Evolutionary conservation across 495 filamentous ascomycete species (phyloP), one percentile per base, ranked within the genome.

Genomic region (Massariosphaeria phaeospora): DNA sequence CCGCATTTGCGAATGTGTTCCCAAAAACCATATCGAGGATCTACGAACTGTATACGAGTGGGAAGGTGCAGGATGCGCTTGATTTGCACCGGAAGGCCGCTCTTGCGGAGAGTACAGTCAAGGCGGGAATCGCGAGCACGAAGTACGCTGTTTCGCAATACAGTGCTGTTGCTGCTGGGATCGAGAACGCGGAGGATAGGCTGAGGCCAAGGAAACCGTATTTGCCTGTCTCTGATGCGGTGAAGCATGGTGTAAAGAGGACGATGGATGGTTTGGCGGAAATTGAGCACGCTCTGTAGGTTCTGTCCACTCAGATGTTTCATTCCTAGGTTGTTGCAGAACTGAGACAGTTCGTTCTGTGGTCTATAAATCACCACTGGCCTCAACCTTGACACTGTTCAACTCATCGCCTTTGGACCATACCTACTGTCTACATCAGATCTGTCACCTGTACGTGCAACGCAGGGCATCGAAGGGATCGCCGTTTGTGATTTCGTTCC

Each of bases 1-100:
- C 79, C 0, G 84, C 80, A 3, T 84, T 86, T 63, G 80, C 70
- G 45, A 86, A 85, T 64, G 76, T 84, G 31, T 81, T 84, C 41
- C 84, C 82, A 1, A 76, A 75, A 61, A 72, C 73, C 1, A 68
- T 79, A 18, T 70, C 72, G 8, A 65, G 65, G 50, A 70, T 84
- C 12, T 86, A 81, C 65, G 66, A 75, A 12, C 64, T 82, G 1
- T 83, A 73, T 61, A 67, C 61, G 46, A 61, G 64, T 25, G 79
- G 79, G 6, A 76, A 75, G 64, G 55, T 67, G 13, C 63, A 70
- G 2, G 79, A 83, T 56, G 82, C 81, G 30, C 35, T 84, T 52
- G 68, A 67, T 53, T 54, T 84, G 57, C 82, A 84, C 55, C 65
- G 71, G 40, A 77, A 72, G 48, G 69, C 73, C 1, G 74, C 76